These are phyloP conservation scores for Lepidium didymum DNA, from an alignment of 345 rosid species.

Conservation along the genomic window DNA sequence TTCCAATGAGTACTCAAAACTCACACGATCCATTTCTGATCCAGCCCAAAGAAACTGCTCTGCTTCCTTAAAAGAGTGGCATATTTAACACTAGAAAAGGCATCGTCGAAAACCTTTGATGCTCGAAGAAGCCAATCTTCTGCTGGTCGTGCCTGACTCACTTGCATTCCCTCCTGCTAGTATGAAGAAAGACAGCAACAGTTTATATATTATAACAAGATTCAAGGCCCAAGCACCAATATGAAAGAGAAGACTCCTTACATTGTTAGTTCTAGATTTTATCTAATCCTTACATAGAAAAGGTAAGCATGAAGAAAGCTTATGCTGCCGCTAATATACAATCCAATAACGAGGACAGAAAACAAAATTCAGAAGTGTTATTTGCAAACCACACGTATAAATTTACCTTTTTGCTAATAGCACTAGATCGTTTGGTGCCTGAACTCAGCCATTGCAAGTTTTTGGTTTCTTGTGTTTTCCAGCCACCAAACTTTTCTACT, in stretches of 20 bases:
- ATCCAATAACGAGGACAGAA: background rate
- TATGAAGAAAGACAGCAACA: background rate
- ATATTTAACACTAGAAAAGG: conserved; percentile 49
- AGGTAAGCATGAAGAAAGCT: background rate
- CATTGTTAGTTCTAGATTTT: background rate
- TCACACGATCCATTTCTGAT: conserved; percentile 79
- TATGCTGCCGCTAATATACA: background rate
- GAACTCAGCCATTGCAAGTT: conserved; percentile 32
- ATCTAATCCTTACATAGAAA: background rate
- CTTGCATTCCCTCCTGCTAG: conserved; percentile 25
- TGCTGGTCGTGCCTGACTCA: conserved; percentile 58
- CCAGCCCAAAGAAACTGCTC: conserved; percentile 99
- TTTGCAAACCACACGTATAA: background rate
- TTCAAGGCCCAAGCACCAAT: background rate
- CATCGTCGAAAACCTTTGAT: conserved; percentile 33
- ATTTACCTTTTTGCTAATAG: conserved; percentile 58
- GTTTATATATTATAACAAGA: background rate
- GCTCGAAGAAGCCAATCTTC: conserved; percentile 62
- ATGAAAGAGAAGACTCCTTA: background rate
- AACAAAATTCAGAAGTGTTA: background rate
- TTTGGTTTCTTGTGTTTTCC: conserved; percentile 30
- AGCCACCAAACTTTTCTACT: conserved; percentile 34
- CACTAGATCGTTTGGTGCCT: conserved; percentile 33
- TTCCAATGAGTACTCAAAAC: conserved; percentile 26
- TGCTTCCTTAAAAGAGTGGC: conserved; percentile 55